phyloP scores from a whole-genome alignment of 768 basidiomycete genomes.

The Rickenella mellea region DNA sequence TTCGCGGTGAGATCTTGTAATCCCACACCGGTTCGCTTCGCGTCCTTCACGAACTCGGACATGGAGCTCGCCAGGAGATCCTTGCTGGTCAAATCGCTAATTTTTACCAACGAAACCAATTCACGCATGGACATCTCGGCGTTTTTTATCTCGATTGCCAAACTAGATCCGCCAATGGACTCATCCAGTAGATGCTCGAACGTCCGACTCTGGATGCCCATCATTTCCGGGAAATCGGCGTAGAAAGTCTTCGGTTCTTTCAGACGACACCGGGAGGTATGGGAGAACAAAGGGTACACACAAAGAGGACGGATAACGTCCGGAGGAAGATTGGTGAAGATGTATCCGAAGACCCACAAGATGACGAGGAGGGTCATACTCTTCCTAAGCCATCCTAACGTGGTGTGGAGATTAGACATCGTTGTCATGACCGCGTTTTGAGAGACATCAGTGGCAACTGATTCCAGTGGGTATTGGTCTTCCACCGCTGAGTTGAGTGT shows the following conservation, averaged over 20 bases:
- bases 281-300: conserved; percentile 48
- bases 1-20: conserved; percentile 55
- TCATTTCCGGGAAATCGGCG: conserved; percentile 55
- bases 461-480: too few relatives aligned
- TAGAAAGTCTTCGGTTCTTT: conserved; percentile 21
- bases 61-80: conserved; percentile 48
- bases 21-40: conserved; percentile 48
- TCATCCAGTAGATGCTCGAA: conserved; percentile 58
- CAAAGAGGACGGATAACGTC: conserved; percentile 53
- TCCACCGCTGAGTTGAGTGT: background rate
- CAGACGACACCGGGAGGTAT: conserved; percentile 31
- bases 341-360: conserved; percentile 38
- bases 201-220: conserved; percentile 48
- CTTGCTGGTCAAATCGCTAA: conserved; percentile 52
- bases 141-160: conserved; percentile 64
- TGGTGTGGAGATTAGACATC: conserved; percentile 19
- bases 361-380: conserved; percentile 48
- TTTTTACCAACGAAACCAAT: conserved; percentile 48
- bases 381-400: conserved; percentile 39
- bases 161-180: conserved; percentile 43
- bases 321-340: conserved; percentile 29
- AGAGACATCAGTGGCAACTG: too few relatives aligned
- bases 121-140: conserved; percentile 72
- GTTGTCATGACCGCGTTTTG: conserved; percentile 6
- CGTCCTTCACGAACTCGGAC: conserved; percentile 46